phyloP scores from a whole-genome alignment of 2,329 filamentous ascomycete species.

The Fusarium floridanum region DNA sequence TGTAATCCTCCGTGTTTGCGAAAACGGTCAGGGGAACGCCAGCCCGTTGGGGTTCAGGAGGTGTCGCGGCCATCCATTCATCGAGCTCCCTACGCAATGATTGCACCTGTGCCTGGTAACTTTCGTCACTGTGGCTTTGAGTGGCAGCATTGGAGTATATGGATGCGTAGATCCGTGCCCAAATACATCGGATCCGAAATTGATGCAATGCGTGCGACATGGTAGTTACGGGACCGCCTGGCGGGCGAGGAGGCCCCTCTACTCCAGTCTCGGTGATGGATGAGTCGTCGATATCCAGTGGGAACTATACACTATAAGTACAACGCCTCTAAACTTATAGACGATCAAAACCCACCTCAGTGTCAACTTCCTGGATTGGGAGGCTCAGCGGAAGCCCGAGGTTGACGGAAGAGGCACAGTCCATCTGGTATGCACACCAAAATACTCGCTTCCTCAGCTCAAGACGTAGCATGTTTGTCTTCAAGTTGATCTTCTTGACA shows the following conservation, averaged over 20 bases:
- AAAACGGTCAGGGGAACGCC: constrained; percentile 4
- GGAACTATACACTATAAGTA: background rate
- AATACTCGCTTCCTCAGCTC: constrained; percentile 18
- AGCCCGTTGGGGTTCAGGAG: background rate
- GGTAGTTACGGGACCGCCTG: background rate
- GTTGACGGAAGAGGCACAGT: constrained; percentile 7
- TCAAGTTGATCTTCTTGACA: background rate
- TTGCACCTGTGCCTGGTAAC: background rate
- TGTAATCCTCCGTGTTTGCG: constrained; percentile 2
- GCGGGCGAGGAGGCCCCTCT: background rate
- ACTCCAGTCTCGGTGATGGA: background rate
- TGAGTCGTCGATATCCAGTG: constrained; percentile 17
- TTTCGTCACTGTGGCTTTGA: background rate
- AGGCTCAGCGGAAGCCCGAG: constrained; percentile 17
- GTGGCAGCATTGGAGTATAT: constrained; percentile 3
- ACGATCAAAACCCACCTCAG: constrained; percentile 6
- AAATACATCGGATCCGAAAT: constrained; percentile 14
- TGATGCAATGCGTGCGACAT: constrained; percentile 13
- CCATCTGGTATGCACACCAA: constrained; percentile 20
- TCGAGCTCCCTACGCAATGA: constrained; percentile 8
- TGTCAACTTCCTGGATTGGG: constrained; percentile 16
- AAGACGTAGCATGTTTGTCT: background rate
- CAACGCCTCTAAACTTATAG: no score
- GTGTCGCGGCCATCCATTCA: constrained; percentile 13
- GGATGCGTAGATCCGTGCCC: constrained; percentile 11